Evolutionary conservation across 2,329 filamentous ascomycete genomes (phyloP), one percentile per base, ranked within the genome.

Genomic region (Fusarium sp.): DNA sequence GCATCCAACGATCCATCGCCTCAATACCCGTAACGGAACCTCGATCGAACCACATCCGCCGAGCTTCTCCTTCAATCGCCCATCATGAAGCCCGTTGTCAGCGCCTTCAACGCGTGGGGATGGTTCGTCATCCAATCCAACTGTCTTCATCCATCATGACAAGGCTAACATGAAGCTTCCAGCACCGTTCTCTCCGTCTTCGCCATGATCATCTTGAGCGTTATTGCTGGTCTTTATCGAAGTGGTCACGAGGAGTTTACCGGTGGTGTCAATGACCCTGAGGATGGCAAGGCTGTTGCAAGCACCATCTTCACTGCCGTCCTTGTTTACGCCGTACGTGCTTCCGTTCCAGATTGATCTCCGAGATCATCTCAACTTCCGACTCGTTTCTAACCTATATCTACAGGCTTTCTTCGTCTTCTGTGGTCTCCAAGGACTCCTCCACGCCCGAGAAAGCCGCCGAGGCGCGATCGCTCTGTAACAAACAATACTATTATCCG

Each of bases 41-140:
- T 16, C 43, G 27, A 45, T 51, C 46, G 27, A 25, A 44, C 29
- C 52, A 6, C 24, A 16, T 34, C 29, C 13, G 9, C 11, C 22
- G 40, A 40, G 22, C n/a, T 43, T 32, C 62, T 62, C 12, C 29
- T 48, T 11, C 27, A 57, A 18, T 18, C 47, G 62, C 60, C 81
- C 84, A 88, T 77, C 78, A 98, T 98, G 94, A 98, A 98, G 91
- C 94, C 95, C 74, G 86, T 98, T 79, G 93, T 98, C 75, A 92
- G 93, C 79, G 91, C 94, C 73, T 88, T 94, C 84, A 94, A 97
- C 84, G 95, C 94, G 78, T 98, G 94, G 94, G 93, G 91, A 85
- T 97, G 94, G 94, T 98, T 85, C 78, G 89, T 81, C 63, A 65
- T 61, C 51, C 71, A 49, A 59, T 40, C 45, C 61, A 38, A 41